Percentiles rank a stretch among this genome's conserved stretches.
These are phyloP conservation scores for Trichophyton mentagrophytes DNA, from an alignment of 2,329 filamentous ascomycete species.

Conservation along the genomic window DNA sequence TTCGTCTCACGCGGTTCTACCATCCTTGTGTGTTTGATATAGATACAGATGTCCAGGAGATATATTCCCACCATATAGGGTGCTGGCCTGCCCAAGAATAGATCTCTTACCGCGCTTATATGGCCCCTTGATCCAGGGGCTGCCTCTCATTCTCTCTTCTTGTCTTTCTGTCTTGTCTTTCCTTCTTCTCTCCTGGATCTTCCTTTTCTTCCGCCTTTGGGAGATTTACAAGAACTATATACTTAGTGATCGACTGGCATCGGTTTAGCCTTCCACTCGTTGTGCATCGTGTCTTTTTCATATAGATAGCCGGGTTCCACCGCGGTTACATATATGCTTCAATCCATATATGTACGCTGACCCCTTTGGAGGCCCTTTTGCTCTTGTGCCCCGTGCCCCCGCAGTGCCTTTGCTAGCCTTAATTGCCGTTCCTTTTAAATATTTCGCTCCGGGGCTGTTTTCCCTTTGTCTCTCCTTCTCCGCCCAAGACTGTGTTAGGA, in stretches of 20 bases:
- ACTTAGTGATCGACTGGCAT: slow-evolving; percentile 3
- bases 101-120: background rate
- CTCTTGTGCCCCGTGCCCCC: background rate
- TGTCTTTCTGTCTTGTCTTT: background rate
- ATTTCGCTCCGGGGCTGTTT: background rate
- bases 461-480: background rate
- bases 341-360: background rate
- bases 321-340: background rate
- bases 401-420: background rate
- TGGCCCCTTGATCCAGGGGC: background rate
- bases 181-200: background rate
- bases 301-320: slow-evolving; percentile 2
- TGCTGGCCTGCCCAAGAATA: background rate
- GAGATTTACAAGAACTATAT: background rate
- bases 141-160: background rate
- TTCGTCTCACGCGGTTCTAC: background rate
- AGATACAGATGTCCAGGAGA: background rate
- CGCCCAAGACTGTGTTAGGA: background rate
- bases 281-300: background rate
- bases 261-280: background rate
- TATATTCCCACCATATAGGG: background rate
- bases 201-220: background rate
- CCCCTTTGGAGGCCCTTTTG: background rate
- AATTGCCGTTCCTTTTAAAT: background rate
- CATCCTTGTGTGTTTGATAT: background rate